These are phyloP conservation scores for Sporothrix euskadiensis DNA, from an alignment of 2,329 filamentous ascomycete species.

Conservation along the genomic window DNA sequence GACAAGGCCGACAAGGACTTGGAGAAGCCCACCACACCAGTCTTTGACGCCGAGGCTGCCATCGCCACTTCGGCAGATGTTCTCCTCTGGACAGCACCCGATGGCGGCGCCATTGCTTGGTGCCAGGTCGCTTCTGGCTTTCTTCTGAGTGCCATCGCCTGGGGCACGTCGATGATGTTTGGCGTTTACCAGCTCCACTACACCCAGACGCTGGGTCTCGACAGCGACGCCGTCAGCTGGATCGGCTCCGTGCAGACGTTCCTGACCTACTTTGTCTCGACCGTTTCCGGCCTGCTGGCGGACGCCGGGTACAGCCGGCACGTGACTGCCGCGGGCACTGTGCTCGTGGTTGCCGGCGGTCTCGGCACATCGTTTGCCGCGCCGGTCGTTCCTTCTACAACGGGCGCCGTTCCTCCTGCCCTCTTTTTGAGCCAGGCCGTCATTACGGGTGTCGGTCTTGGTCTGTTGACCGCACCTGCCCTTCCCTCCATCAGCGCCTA, in stretches of 20 bases:
- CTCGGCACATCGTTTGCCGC: constrained; percentile 49
- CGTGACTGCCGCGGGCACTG: constrained; percentile 45
- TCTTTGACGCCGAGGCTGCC: neutral
- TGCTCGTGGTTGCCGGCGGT: constrained; percentile 48
- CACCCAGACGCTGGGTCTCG: constrained; percentile 40
- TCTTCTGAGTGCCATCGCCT: constrained; percentile 52
- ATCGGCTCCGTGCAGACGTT: constrained; percentile 55
- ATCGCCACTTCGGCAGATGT: neutral
- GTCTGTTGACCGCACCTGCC: constrained; percentile 57
- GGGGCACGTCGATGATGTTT: constrained; percentile 53
- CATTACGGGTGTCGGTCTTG: constrained; percentile 55
- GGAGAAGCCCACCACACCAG: neutral
- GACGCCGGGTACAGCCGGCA: constrained; percentile 52
- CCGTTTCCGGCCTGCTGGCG: constrained; percentile 51
- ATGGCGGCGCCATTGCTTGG: constrained; percentile 53
- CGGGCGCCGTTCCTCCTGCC: neutral
- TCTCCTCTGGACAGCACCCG: constrained; percentile 37
- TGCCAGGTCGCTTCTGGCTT: constrained; percentile 51
- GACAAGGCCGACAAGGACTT: neutral
- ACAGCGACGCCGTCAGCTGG: constrained; percentile 47
- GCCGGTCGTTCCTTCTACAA: constrained; percentile 49
- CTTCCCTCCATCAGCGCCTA: constrained; percentile 58
- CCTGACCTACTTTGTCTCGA: constrained; percentile 51
- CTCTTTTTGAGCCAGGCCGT: constrained; percentile 56
- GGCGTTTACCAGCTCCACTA: constrained; percentile 53